Conservation (phyloP, 345 rosid species). For the Aquilaria sinensis region DNA sequence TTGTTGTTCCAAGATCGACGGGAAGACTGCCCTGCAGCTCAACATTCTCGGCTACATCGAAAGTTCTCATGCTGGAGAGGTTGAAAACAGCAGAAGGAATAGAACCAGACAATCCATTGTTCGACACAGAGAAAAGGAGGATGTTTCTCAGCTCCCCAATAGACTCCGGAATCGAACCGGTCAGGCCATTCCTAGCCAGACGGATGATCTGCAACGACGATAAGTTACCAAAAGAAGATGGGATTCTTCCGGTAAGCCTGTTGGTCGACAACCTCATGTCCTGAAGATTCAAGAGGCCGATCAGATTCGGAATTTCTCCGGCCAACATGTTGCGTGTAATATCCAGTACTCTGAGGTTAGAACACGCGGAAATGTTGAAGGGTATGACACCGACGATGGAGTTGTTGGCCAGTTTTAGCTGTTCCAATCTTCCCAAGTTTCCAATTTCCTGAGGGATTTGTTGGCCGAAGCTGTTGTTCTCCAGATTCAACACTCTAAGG, state of each 20-base stretch:
- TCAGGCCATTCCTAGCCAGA: background rate
- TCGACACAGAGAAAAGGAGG: background rate
- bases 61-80: slow-evolving; percentile 8
- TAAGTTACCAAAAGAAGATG: slow-evolving; percentile 10
- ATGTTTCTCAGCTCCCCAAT: background rate
- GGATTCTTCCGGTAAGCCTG: slow-evolving; percentile 6
- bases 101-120: slow-evolving; percentile 13
- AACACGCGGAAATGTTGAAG: background rate
- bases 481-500: slow-evolving; percentile 1
- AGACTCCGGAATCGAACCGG: slow-evolving; percentile 2
- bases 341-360: background rate
- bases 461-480: slow-evolving; percentile 9
- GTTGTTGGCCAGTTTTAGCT: slow-evolving; percentile 4
- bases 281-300: slow-evolving; percentile 9
- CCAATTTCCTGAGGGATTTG: background rate
- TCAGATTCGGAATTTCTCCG: slow-evolving; percentile 5
- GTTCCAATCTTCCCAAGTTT: background rate
- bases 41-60: background rate
- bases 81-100: slow-evolving; percentile 19
- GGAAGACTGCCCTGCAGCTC: slow-evolving; percentile 9
- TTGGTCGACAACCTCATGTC: background rate
- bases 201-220: slow-evolving; percentile 2
- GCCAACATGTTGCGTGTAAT: background rate
- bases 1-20: background rate
- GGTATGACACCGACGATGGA: slow-evolving; percentile 5